These are phyloP conservation scores for Peronosclerospora sorghi DNA, from an alignment of 352 stramenopile genomes.

Conservation along the genomic window DNA sequence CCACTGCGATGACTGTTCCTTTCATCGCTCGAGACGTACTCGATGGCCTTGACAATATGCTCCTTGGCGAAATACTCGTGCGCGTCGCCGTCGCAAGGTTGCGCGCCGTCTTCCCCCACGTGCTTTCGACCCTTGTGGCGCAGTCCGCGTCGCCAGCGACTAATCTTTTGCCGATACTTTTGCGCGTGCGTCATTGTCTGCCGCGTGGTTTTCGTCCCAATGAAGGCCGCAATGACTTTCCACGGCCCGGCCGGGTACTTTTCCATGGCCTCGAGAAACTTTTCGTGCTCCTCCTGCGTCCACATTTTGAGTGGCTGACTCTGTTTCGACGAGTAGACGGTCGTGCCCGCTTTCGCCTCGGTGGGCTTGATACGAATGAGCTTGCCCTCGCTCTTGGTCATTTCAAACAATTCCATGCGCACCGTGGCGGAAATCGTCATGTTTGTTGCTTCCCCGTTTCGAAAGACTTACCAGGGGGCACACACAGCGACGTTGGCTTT, in stretches of 20 bases:
- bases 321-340: slow-evolving; percentile 77
- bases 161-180: slow-evolving; percentile 82
- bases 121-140: slow-evolving; percentile 76
- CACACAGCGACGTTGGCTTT: too few relatives aligned
- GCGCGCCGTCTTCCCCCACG: slow-evolving; percentile 20
- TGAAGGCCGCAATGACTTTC: slow-evolving; percentile 75
- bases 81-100: slow-evolving; percentile 26
- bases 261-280: slow-evolving; percentile 79
- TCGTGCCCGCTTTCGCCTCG: slow-evolving; percentile 74
- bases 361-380: slow-evolving; percentile 80
- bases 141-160: slow-evolving; percentile 61
- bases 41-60: slow-evolving; percentile 51
- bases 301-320: slow-evolving; percentile 79
- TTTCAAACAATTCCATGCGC: slow-evolving; percentile 79
- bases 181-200: slow-evolving; percentile 89
- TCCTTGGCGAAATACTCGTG: slow-evolving; percentile 43
- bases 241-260: slow-evolving; percentile 75
- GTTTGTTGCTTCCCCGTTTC: slow-evolving; percentile 18
- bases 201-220: slow-evolving; percentile 79
- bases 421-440: slow-evolving; percentile 84
- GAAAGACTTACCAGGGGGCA: slow-evolving; percentile 4
- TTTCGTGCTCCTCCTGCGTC: slow-evolving; percentile 79
- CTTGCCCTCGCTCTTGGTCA: slow-evolving; percentile 63
- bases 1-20: slow-evolving; percentile 18
- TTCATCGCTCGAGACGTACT: slow-evolving; percentile 50